Conservation (phyloP, 106 monocot species). For the Agapanthus africanus region DNA sequence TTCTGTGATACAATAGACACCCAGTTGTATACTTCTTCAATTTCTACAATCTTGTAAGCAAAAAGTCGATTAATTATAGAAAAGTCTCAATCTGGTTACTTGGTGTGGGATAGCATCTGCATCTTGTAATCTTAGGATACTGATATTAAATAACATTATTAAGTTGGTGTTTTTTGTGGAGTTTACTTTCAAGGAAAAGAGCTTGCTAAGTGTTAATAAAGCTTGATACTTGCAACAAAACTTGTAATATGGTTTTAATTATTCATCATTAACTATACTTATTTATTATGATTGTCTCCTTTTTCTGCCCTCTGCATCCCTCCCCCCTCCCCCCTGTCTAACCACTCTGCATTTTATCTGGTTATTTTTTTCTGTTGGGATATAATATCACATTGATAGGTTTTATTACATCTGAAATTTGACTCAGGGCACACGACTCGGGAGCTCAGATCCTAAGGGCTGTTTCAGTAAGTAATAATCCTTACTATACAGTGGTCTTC, state of each 20-base stretch:
- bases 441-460: slow-evolving; percentile 98
- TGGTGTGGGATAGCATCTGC: background rate
- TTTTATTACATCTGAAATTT: slow-evolving; percentile 8
- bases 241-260: background rate
- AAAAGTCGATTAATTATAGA: too few species aligned
- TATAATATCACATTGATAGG: background rate
- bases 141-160: background rate
- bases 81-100: background rate
- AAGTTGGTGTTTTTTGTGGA: background rate
- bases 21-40: background rate
- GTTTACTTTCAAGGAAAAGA: background rate
- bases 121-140: background rate
- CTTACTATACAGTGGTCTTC: background rate
- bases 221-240: background rate
- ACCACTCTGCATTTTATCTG: background rate
- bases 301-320: background rate
- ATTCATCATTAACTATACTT: background rate
- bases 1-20: too few species aligned
- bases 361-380: background rate
- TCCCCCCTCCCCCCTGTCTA: background rate
- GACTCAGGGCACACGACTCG: slow-evolving; percentile 89
- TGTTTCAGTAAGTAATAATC: slow-evolving; percentile 85
- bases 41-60: too few species aligned
- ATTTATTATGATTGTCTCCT: too few species aligned
- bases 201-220: background rate